Evolutionary conservation across 345 rosid species (phyloP), one percentile per base, ranked within the genome.

Genomic region (Eucalyptus regnans): DNA sequence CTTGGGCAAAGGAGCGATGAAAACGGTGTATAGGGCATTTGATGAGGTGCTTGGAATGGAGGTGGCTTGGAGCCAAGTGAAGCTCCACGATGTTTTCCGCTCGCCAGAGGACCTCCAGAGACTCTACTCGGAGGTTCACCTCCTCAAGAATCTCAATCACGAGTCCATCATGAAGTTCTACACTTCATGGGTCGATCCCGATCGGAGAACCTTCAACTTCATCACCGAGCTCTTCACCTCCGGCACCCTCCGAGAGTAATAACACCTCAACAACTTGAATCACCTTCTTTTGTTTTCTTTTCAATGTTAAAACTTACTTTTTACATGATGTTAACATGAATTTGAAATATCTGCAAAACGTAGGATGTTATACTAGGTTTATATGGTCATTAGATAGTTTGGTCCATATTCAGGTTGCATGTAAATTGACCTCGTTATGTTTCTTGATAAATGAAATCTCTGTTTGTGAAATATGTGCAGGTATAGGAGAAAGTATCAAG

Each of bases 1-100:
- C 80, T 94, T 98, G 86, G 99, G 99, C 37, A 96, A 91, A 93
- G 99, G 99, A 41, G 99, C 99, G 58, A 94, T 93, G 97, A 98
- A 98, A 92, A 98, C 96, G 12, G 99, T 98, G 91, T 98, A 97
- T 89, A 96, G 91, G 91, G 99, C 99, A 25, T 98, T 98, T 84
- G 98, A 98, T 88, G 95, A 97, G 87, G 93, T 93, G 80, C 90
- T 94, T 50, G 99, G 97, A 31, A 95, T 98, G 93, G 99, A 98
- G 91, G 99, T 97, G 71, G 99, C 99, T 8, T 98, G 99, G 99
- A 98, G 95, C 91, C 99, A 97, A 86, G 97, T 97, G 90, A 93
- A 92, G 91, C 94, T 98, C 88, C 93, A 93, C 31, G 96, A 97
- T 46, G 92, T 93, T 41, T 92, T 98, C 91, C 94, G 93, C 87